Evolutionary conservation across 352 stramenopile genomes (phyloP), one percentile per base, ranked within the genome.

Genomic region (Globisporangium heterothallicum): DNA sequence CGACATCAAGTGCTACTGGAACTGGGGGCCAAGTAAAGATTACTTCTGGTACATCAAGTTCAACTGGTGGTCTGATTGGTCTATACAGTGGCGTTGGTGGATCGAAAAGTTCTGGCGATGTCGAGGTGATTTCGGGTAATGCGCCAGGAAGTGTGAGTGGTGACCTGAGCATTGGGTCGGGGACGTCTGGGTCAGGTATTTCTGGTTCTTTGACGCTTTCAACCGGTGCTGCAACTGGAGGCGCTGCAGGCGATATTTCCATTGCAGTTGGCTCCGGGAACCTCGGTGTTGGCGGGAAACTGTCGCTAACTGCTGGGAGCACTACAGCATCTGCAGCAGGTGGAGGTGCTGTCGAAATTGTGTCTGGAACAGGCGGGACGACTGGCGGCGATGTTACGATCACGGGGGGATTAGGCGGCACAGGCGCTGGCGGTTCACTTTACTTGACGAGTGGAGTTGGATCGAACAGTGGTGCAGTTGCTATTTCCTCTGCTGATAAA

Each of bases 141-240:
- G 60, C 56, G 25, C 50, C 50, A 7, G 63, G 47, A 43, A 71
- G 73, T 53, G 70, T 84, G 14, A 84, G 74, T 61, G 74, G 74
- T n/a, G 75, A 79, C 47, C 26, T 75, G 12, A 43, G 53, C 34
- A 53, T 82, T 48, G 63, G 51, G 30, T 71, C 70, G 9, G 74
- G 73, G 24, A 72, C 54, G 29, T 67, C 73, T 4, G 65, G 61
- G 14, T 57, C 63, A 49, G 73, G 73, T n/a, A 81, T 54, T 21
- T 80, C 73, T 29, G 73, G 73, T n/a, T 68, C 59, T 13, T 41
- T 79, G 14, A 72, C 61, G 6, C 45, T 84, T 48, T 72, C 63
- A 5, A 76, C 68, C 21, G 74, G 74, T 24, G 64, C 48, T 46
- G 69, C 70, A 9, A 53, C 66, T n/a, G 70, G 70, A 32, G 74